These are phyloP conservation scores for Suillus placidus DNA, from an alignment of 768 basidiomycete genomes.

Conservation along the genomic window DNA sequence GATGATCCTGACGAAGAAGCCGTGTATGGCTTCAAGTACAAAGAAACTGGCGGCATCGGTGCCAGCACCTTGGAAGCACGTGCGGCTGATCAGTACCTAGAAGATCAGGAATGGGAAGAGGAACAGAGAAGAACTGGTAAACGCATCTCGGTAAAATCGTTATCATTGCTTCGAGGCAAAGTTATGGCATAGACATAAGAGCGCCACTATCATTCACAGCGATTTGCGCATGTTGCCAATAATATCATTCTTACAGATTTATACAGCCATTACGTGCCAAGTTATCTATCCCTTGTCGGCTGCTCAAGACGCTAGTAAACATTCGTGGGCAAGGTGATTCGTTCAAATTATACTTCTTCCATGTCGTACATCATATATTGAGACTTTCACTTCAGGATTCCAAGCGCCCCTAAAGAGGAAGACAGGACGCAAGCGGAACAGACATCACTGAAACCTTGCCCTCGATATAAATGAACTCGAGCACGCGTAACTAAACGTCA, in stretches of 20 bases:
- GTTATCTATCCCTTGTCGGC: neutral
- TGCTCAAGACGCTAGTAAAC: neutral
- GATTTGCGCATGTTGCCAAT: neutral
- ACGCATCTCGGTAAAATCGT: neutral
- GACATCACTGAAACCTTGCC: neutral
- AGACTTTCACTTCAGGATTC: neutral
- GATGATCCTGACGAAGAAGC: constrained; percentile 37
- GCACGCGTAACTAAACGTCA: neutral
- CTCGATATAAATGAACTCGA: neutral
- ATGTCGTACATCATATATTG: neutral
- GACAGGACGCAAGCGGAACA: neutral
- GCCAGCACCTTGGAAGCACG: constrained; percentile 43
- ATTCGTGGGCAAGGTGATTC: neutral
- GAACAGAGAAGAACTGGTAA: constrained; percentile 37
- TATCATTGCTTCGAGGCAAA: neutral
- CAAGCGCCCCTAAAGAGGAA: neutral
- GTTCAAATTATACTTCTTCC: neutral
- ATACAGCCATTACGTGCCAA: neutral
- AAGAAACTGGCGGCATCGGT: constrained; percentile 26
- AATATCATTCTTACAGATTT: neutral
- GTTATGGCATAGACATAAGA: neutral
- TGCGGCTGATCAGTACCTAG: constrained; percentile 62
- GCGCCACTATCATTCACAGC: neutral
- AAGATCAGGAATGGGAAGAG: constrained; percentile 72
- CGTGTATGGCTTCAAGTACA: constrained; percentile 24